Evolutionary conservation across 768 basidiomycete species (phyloP), one percentile per base, ranked within the genome.

Genomic region (Auriscalpium orientale): DNA sequence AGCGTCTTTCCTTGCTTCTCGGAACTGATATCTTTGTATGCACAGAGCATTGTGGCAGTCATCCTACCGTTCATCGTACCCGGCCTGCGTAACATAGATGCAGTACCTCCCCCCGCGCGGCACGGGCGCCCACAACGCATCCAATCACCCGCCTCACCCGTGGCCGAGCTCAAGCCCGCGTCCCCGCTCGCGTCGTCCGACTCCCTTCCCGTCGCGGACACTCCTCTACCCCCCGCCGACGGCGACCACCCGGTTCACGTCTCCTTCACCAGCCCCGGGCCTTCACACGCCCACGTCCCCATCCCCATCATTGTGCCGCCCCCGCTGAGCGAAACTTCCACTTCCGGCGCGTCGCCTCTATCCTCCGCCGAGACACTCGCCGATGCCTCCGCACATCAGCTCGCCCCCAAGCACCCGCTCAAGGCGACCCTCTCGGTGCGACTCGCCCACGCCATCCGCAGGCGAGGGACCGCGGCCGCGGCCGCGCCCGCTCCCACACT

Each of bases 301-400:
- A 13, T 28, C 49, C 8, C 45, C 57, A 18, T 48, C 57, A 5
- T 46, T 46, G 16, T 49, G 53, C 43, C 50, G 45, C 16, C 12
- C 34, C 38, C 46, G 51, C 45, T 15, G 15, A 22, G 44, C 44
- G 51, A 22, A 18, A 2, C 21, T 61, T 35, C 37, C 51, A 21
- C 60, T 21, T 12, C 40, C 16, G 46, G 49, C 8, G 8, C 21
- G 4, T 62, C 60, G 1, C 55, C 60, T 3, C 43, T 56, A 15
- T 56, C 60, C 10, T 62, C 60, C 33, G 55, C 58, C 1, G 54
- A 56, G 34, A 60, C 60, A 3, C 54, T 59, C 4, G 22, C 60
- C 0, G 54, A 59, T 21, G 11, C 34, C 13, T 51, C 47, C 12
- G 40, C 3, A 5, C 22, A 28, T 5, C 22, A 2, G 22, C 16